These are phyloP conservation scores for Coemansia sp. DNA, from an alignment of 192 early-diverging fungal species.

Conservation along the genomic window DNA sequence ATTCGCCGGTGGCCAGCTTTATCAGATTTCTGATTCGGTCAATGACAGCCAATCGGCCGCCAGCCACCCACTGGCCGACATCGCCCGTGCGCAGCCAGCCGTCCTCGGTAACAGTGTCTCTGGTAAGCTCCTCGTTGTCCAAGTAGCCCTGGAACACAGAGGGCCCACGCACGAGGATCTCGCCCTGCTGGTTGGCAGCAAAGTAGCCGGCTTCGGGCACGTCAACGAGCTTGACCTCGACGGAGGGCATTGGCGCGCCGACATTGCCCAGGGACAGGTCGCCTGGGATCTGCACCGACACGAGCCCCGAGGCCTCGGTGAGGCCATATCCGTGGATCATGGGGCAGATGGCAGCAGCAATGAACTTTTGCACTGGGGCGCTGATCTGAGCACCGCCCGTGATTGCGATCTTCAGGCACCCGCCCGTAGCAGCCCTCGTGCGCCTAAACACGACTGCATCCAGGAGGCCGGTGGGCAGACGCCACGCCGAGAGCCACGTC, in stretches of 20 bases:
- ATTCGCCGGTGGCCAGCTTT: constrained; percentile 87
- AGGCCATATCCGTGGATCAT: constrained; percentile 86
- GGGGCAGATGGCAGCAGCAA: constrained; percentile 73
- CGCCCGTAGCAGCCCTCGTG: constrained; percentile 83
- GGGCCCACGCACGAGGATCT: constrained; percentile 82
- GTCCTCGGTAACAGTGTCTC: constrained; percentile 73
- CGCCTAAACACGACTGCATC: constrained; percentile 86
- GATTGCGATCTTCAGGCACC: constrained; percentile 78
- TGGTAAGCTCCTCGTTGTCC: constrained; percentile 74
- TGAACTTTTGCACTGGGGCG: constrained; percentile 79
- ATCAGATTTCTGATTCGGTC: constrained; percentile 96
- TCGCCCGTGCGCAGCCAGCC: constrained; percentile 91
- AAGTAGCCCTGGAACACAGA: constrained; percentile 81
- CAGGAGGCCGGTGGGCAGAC: constrained; percentile 63
- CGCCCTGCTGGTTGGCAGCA: constrained; percentile 70
- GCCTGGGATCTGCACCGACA: constrained; percentile 63
- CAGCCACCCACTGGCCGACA: constrained; percentile 81
- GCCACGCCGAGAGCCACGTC: constrained; percentile 52
- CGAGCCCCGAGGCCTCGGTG: constrained; percentile 77
- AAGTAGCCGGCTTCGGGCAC: constrained; percentile 69
- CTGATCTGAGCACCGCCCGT: constrained; percentile 91
- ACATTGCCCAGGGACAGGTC: constrained; percentile 63
- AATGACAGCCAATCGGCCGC: constrained; percentile 84
- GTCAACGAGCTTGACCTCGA: constrained; percentile 83
- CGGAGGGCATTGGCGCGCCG: constrained; percentile 71